Conservation (phyloP, 2,329 filamentous ascomycete genomes). For the Epichloe sp. region DNA sequence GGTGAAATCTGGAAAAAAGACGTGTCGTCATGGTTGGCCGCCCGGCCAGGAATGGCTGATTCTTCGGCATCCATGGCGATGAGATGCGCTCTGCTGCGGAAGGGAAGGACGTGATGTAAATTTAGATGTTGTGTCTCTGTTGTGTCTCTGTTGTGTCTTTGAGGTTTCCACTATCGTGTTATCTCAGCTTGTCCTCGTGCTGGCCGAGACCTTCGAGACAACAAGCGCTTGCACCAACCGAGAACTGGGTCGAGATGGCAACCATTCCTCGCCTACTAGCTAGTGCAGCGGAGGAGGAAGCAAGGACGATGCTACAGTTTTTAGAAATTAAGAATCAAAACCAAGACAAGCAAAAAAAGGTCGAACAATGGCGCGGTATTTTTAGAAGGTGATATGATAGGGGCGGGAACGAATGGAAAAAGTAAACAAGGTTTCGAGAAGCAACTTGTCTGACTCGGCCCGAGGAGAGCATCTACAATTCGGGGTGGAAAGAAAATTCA, state of each 20-base stretch:
- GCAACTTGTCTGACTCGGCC: background rate
- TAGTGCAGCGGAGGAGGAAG: background rate
- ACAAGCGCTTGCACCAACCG: slow-evolving; percentile 4
- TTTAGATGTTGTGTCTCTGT: background rate
- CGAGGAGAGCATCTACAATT: no score
- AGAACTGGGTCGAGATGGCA: background rate
- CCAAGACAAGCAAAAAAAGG: background rate
- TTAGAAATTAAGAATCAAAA: no score
- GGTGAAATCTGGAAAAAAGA: no score
- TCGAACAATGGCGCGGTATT: background rate
- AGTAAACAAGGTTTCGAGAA: background rate
- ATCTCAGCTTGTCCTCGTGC: slow-evolving; percentile 10
- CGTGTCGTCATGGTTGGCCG: background rate
- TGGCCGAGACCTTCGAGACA: slow-evolving; percentile 9
- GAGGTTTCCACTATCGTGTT: background rate
- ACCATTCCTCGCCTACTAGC: background rate
- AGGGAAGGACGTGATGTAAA: background rate
- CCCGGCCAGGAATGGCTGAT: background rate
- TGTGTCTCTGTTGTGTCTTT: background rate
- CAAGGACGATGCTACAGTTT: background rate
- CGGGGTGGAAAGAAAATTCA: no score
- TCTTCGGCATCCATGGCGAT: background rate
- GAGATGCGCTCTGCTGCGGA: background rate
- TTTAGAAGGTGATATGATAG: no score
- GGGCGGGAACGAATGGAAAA: background rate